Evolutionary conservation across 2,329 filamentous ascomycete genomes (phyloP), one percentile per base, ranked within the genome.

Genomic region (Coniella vitis): DNA sequence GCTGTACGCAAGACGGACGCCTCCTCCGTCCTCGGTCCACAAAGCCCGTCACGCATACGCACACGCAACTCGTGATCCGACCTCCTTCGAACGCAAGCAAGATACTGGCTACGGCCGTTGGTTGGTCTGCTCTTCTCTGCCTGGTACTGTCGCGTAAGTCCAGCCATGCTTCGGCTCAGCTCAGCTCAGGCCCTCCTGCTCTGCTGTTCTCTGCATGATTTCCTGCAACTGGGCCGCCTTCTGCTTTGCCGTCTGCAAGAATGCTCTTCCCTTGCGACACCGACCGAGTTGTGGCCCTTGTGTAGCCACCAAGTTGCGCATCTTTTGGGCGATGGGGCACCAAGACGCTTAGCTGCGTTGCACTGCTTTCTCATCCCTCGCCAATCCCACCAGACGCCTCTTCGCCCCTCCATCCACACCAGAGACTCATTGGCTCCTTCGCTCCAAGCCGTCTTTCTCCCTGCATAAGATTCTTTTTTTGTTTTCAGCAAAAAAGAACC

Each of bases 391-490:
- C 20, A 43, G 22, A 42, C 17, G 38, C 43, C 44, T 29, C 9
- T 7, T 35, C 41, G 25, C 41, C 44, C 48, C 48, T 53, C 45
- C 39, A 40, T 41, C 45, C 37, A 16, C 7, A 20, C 31, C 17
- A 4, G 42, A 20, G 38, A 49, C 42, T 22, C 41, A 50, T 47
- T 42, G 51, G 47, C 38, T 40, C 43, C 43, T 25, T 52, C 41
- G 36, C 17, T 41, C 25, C 21, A 47, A 32, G 22, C 43, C 21
- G 9, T 32, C 39, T 46, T 31, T 17, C 44, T 51, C 44, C 51
- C 45, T 53, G 53, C 55, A 54, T 41, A 44, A 53, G 16, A 41
- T 31, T 31, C n/a, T 12, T 8, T 20, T 21, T 17, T 41, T 41
- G 25, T 19, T 42, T 19, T 42, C 37, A 34, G 25, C 43, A 21